Base-by-base conservation (phyloP, 768 basidiomycete genomes). In the Pleurotus citrinopileatus region DNA sequence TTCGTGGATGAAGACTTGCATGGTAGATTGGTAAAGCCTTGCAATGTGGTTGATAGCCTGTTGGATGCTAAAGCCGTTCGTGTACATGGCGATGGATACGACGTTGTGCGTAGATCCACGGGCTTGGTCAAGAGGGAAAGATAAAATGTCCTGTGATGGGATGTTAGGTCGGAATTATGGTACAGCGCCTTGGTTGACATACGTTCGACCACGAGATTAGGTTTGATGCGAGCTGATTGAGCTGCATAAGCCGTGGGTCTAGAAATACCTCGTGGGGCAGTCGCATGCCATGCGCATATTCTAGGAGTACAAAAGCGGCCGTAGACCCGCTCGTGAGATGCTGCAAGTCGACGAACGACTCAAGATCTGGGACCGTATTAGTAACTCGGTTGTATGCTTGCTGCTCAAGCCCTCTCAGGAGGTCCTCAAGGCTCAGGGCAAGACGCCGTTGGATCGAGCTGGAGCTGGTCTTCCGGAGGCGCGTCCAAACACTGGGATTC, bases 271-370 rank as follows among this genome's bases (percentile, higher is more conserved):
- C 43, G 17, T 44, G 23, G 10, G 43, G 43, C 10, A 44, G 19
- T 23, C 43, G 43, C 43, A 44, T 44, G 22, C 43, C 43, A 25
- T 44, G 43, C 10, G 43, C 43, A 17, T 44, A 44, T 44, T 44
- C 43, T 9, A 44, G 43, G 43, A 44, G 43, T 9, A 27, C 25
- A 17, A 44, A 44, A 12, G 43, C 43, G 43, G 43, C 19, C 7
- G 19, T 23, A 22, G 19, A 44, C 10, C 10, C 43, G 17, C 43
- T 44, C 43, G 23, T 44, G 19, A 25, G 20, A 2, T 44, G 43
- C 19, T 44, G 43, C 43, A 44, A 25, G 5, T 44, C 43, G 19
- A 44, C 17, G 43, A 44, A 44, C 7, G 43, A 44, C 17, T 44
- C 43, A 9, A 44, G 23, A 26, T 44, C 43, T 13, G 43, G 43